phyloP scores from a whole-genome alignment of 768 basidiomycete genomes.

The Leccinum ochraceum region DNA sequence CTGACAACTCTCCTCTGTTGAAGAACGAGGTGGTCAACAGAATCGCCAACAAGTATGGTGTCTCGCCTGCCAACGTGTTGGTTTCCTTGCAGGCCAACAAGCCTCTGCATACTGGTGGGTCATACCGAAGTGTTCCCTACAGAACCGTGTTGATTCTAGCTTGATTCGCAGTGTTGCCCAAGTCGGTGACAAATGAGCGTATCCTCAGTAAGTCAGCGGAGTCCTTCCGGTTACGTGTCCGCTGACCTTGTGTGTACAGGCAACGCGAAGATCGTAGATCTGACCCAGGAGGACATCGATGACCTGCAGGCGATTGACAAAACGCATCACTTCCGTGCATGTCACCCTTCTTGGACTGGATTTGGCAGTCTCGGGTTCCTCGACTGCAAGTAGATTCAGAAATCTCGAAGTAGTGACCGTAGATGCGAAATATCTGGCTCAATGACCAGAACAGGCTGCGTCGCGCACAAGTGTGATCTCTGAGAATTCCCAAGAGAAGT shows the following conservation, averaged over 20 bases:
- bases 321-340: constrained; percentile 62
- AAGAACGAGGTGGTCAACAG: constrained; percentile 56
- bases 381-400: constrained; percentile 42
- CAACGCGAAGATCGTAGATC: constrained; percentile 62
- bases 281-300: constrained; percentile 59
- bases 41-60: constrained; percentile 62
- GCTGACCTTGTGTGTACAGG: constrained; percentile 33
- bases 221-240: neutral
- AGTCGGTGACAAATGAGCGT: constrained; percentile 72
- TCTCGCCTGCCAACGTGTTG: constrained; percentile 64
- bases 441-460: neutral
- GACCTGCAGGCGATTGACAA: constrained; percentile 62
- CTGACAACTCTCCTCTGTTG: constrained; percentile 63
- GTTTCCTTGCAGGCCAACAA: constrained; percentile 75
- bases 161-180: constrained; percentile 55
- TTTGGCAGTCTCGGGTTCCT: constrained; percentile 64
- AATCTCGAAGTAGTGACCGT: constrained; percentile 1
- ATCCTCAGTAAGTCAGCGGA: constrained; percentile 46
- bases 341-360: constrained; percentile 64
- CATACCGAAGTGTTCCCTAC: neutral
- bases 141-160: constrained; percentile 15
- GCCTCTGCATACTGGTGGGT: constrained; percentile 50
- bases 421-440: neutral
- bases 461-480: neutral
- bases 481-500: neutral